Evolutionary conservation across 1,284 basidiomycete genomes (phyloP).

Genomic region (Trametes hirsuta): DNA sequence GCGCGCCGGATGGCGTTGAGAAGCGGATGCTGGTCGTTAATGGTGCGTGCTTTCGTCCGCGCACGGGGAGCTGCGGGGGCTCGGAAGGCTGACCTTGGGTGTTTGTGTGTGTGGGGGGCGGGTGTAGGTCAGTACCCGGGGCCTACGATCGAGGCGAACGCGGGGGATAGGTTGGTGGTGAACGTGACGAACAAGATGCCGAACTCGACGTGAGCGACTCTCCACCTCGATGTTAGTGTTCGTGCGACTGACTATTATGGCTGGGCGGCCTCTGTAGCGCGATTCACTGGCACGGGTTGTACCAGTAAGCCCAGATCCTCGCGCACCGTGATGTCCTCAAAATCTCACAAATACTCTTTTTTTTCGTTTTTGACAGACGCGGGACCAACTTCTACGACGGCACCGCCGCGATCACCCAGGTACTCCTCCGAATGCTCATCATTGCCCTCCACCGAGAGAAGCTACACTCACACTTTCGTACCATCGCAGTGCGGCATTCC

Average conservation of each 20-base stretch:
- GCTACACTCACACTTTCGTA: neutral
- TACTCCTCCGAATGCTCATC: neutral
- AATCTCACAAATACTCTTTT: neutral
- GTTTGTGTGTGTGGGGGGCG: neutral
- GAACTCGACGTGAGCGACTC: conserved; percentile 34
- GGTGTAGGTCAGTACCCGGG: conserved; percentile 44
- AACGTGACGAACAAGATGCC: conserved; percentile 44
- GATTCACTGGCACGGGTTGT: conserved; percentile 50
- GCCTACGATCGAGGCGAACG: conserved; percentile 52
- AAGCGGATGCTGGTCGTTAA: conserved; percentile 51
- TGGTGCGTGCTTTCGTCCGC: conserved; percentile 27
- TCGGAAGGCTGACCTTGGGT: neutral
- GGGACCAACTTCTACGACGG: conserved; percentile 49
- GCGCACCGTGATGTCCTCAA: no score
- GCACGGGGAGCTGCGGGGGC: no score
- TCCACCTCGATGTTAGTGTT: neutral
- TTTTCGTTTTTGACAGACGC: conserved; percentile 30
- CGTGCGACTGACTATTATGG: neutral
- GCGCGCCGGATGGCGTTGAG: conserved; percentile 42
- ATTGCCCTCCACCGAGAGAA: neutral
- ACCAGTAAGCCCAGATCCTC: conserved; percentile 27
- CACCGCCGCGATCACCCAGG: conserved; percentile 44
- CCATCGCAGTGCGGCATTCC: conserved; percentile 50
- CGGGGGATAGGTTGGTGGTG: conserved; percentile 46
- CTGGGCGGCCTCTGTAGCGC: conserved; percentile 25